Evolutionary conservation across 768 basidiomycete genomes (phyloP), one percentile per base, ranked within the genome.

Genomic region (Cantharellus anzutake): DNA sequence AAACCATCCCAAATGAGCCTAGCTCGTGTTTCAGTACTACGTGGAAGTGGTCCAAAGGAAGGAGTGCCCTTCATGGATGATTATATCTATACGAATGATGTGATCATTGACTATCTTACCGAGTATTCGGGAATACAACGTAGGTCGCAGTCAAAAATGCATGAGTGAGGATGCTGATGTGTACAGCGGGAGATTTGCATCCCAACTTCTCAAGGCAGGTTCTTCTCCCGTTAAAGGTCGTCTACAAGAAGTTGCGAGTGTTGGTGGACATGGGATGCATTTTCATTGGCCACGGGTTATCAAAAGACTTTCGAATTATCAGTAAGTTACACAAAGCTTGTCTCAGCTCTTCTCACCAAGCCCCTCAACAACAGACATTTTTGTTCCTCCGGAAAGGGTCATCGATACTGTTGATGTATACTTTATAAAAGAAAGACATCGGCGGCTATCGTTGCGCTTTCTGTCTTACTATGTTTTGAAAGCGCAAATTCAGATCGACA

Each of bases 331-430:
- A 39, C 16, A 40, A 14, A 14, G 62, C 7, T 52, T 57, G 39
- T 55, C 52, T 50, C 42, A 58, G 37, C 58, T 48, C 41, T 51
- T 59, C 4, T 59, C 57, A 2, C n/a, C n/a, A 41, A 41, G 37
- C 38, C 29, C 2, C 37, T 39, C 3, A 51, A 44, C 4, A 38
- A 1, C 63, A 98, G 94, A 98, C 69, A 90, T 98, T 52, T 92
- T 84, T 67, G 90, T 99, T 5, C 94, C 94, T 0, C 90, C 92
- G 0, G 82, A 86, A 2, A 93, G 93, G 70, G 92, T 99, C 52
- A 85, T 93, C 61, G 96, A 99, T 68, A 99, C 96, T 0, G 94
- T 99, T 60, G 91, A 96, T 68, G 76, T 98, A n/a, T 99, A 92
- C 70, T 96, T 87, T 68, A 67, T 91, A 37, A 80, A 78, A 64